phyloP scores from a whole-genome alignment of 2,329 filamentous ascomycete genomes.

The Beauveria sp. region DNA sequence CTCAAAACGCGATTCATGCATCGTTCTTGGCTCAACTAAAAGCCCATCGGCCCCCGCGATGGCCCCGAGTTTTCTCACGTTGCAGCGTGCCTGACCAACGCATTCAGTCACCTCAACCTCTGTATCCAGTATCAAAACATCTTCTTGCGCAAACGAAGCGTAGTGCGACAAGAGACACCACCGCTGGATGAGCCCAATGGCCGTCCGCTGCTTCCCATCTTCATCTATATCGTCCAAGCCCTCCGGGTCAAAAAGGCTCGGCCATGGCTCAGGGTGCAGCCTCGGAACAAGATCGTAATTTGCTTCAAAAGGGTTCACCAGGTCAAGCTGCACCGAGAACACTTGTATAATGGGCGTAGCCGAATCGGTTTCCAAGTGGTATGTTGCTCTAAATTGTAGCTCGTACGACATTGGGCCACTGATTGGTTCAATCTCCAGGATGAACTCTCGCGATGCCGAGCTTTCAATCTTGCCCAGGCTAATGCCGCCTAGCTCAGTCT shows the following conservation, averaged over 20 bases:
- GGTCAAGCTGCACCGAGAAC: slow-evolving; percentile 58
- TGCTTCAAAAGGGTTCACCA: slow-evolving; percentile 82
- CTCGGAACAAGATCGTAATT: slow-evolving; percentile 82
- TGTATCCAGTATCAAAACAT: slow-evolving; percentile 56
- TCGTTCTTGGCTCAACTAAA: slow-evolving; percentile 55
- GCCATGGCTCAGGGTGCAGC: slow-evolving; percentile 73
- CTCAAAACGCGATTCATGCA: slow-evolving; percentile 65
- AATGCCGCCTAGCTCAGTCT: slow-evolving; percentile 35
- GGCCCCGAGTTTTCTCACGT: slow-evolving; percentile 31
- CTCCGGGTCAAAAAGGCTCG: slow-evolving; percentile 69
- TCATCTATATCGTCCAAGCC: slow-evolving; percentile 31
- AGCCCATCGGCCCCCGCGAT: slow-evolving; percentile 33
- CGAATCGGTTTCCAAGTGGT: slow-evolving; percentile 70
- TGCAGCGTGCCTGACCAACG: slow-evolving; percentile 56
- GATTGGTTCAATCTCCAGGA: slow-evolving; percentile 44
- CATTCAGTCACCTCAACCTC: slow-evolving; percentile 53
- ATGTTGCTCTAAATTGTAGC: slow-evolving; percentile 65
- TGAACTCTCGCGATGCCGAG: slow-evolving; percentile 34
- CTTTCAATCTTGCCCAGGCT: slow-evolving; percentile 40
- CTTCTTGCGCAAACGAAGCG: slow-evolving; percentile 70
- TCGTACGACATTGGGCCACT: slow-evolving; percentile 51
- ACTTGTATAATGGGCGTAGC: slow-evolving; percentile 75
- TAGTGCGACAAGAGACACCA: slow-evolving; percentile 72
- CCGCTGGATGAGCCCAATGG: slow-evolving; percentile 64
- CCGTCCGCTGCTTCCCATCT: slow-evolving; percentile 21